Conservation (phyloP, 805 yeast genomes). For the Nakazawaea molendinolei region DNA sequence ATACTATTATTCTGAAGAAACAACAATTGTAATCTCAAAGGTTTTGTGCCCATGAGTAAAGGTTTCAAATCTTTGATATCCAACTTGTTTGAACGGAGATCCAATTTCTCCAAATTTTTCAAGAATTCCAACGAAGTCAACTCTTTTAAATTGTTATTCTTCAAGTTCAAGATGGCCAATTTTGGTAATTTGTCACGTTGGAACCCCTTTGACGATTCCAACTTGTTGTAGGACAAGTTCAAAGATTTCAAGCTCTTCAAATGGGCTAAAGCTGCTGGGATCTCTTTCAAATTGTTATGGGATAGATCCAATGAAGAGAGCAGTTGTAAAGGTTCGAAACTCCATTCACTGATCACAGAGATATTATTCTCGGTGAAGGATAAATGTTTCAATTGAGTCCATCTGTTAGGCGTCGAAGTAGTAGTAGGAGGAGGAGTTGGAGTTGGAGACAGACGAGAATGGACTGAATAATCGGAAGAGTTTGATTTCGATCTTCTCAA, state of each 20-base stretch:
- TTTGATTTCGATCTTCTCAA: constrained; percentile 13
- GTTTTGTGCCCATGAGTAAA: constrained; percentile 23
- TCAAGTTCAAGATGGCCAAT: constrained; percentile 41
- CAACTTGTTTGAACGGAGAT: constrained; percentile 42
- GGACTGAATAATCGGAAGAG: constrained; percentile 8
- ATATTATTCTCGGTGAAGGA: constrained; percentile 34
- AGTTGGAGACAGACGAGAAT: constrained; percentile 2
- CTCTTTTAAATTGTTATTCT: constrained; percentile 37
- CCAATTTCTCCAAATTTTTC: constrained; percentile 39
- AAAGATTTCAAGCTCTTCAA: constrained; percentile 42
- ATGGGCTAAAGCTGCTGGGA: constrained; percentile 50
- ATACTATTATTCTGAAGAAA: constrained; percentile 19
- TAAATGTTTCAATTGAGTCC: constrained; percentile 33
- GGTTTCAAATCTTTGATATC: constrained; percentile 32
- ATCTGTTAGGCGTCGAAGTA: constrained; percentile 16
- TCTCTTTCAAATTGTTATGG: constrained; percentile 37
- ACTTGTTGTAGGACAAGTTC: constrained; percentile 44
- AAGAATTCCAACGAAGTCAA: constrained; percentile 41
- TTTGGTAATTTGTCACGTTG: constrained; percentile 32
- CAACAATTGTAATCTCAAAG: constrained; percentile 21
- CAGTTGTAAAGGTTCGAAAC: constrained; percentile 25
- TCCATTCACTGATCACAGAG: constrained; percentile 21
- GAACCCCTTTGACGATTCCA: constrained; percentile 24
- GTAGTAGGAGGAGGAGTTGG: constrained; percentile 2
- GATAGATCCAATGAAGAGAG: constrained; percentile 47